phyloP scores from a whole-genome alignment of 2,329 filamentous ascomycete genomes.

The Cladophialophora psammophila region DNA sequence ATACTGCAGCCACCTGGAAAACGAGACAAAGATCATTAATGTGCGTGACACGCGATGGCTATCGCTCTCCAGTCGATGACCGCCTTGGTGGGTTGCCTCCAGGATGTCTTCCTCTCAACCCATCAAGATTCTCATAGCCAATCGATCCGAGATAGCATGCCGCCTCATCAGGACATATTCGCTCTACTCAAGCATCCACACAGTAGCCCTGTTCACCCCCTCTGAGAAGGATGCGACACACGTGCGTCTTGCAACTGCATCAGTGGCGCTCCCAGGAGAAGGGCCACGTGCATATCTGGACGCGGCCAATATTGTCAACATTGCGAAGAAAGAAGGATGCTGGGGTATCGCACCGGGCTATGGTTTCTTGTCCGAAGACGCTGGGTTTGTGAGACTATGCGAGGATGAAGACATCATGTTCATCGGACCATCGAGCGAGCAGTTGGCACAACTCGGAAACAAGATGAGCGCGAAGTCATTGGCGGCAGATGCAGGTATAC shows the following conservation, averaged over 20 bases:
- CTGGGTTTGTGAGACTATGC: conserved; percentile 91
- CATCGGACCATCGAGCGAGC: conserved; percentile 86
- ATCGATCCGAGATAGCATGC: conserved; percentile 93
- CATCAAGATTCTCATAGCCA: conserved; percentile 98
- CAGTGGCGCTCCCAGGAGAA: conserved; percentile 96
- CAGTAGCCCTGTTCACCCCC: conserved; percentile 69
- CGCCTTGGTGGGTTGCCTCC: conserved; percentile 23
- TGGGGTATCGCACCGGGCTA: conserved; percentile 99
- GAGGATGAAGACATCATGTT: conserved; percentile 96
- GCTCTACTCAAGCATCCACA: conserved; percentile 93
- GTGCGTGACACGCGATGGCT: conserved; percentile 23
- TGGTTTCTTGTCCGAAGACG: conserved; percentile 97
- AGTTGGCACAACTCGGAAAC: conserved; percentile 93
- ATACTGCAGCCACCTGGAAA: conserved; percentile 19
- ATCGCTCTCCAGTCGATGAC: conserved; percentile 31
- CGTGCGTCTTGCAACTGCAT: conserved; percentile 98
- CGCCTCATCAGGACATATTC: conserved; percentile 90
- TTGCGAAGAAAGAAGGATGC: conserved; percentile 90
- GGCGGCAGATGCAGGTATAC: conserved; percentile 90
- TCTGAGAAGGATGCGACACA: conserved; percentile 99
- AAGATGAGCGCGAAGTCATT: conserved; percentile 94
- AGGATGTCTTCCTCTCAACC: conserved; percentile 62
- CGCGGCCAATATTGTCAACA: conserved; percentile 97
- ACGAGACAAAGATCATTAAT: conserved; percentile 29
- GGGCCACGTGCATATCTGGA: conserved; percentile 96